These are phyloP conservation scores for Chlorella sorokiniana DNA, from an alignment of 139 green algal genomes.

Conservation along the genomic window DNA sequence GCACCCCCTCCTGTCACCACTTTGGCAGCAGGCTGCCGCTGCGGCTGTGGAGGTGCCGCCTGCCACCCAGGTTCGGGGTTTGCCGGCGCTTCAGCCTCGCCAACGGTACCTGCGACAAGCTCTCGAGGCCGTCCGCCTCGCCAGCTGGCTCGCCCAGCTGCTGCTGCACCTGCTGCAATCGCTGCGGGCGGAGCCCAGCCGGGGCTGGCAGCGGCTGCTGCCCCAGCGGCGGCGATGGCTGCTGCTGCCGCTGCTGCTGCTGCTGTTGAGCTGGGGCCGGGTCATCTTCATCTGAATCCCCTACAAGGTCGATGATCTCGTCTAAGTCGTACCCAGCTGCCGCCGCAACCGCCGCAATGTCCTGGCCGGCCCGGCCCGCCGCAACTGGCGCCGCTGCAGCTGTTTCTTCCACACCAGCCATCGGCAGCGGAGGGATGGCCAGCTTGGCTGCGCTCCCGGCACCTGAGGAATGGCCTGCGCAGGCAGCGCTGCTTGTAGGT, in stretches of 20 bases:
- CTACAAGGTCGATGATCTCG: neutral
- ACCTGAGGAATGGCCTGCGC: too few relatives aligned
- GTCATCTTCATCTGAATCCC: neutral
- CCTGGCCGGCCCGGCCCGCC: neutral
- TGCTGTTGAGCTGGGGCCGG: neutral
- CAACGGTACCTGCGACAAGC: neutral
- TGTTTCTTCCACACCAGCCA: neutral
- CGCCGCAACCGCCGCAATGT: neutral
- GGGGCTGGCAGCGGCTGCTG: too few relatives aligned
- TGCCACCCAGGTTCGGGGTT: neutral
- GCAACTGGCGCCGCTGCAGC: neutral
- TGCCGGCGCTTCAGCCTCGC: neutral
- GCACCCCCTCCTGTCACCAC: too few relatives aligned
- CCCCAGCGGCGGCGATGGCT: neutral
- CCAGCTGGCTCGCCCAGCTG: neutral
- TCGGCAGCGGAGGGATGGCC: too few relatives aligned
- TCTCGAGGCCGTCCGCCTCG: neutral
- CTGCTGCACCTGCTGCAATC: neutral
- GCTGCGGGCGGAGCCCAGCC: neutral
- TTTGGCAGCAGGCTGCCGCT: too few relatives aligned
- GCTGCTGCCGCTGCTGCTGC: neutral
- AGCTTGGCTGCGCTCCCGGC: too few relatives aligned
- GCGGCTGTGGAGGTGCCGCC: neutral
- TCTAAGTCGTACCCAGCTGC: neutral
- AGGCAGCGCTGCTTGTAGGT: too few relatives aligned